Conservation (phyloP, 2,329 filamentous ascomycete genomes). For the Aspergillus puulaauensis region DNA sequence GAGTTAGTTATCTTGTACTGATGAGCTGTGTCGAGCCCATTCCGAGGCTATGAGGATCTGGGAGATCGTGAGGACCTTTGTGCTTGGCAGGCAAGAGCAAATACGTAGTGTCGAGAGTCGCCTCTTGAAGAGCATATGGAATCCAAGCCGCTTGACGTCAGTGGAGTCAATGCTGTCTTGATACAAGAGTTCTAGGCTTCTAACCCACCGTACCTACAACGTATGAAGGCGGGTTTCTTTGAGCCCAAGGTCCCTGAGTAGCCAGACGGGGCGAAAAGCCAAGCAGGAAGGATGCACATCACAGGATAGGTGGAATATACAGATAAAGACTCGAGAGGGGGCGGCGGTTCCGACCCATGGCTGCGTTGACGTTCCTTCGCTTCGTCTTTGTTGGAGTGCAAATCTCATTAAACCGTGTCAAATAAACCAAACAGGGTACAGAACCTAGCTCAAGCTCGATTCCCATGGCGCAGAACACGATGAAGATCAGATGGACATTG, state of each 20-base stretch:
- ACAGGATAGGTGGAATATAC: neutral
- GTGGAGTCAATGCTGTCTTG: neutral
- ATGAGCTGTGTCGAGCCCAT: too few relatives aligned
- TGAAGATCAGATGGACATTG: neutral
- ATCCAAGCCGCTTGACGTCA: too few relatives aligned
- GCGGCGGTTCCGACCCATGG: neutral
- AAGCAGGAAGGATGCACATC: neutral
- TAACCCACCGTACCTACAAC: neutral
- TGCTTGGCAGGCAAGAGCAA: too few relatives aligned
- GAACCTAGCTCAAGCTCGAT: neutral
- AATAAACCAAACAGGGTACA: neutral
- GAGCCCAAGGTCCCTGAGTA: neutral
- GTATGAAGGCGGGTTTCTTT: neutral
- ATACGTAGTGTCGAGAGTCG: too few relatives aligned
- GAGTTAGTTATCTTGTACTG: too few relatives aligned
- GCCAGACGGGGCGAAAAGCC: neutral
- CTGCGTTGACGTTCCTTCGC: neutral
- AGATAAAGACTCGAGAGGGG: neutral
- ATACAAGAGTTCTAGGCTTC: neutral
- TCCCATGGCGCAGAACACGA: neutral
- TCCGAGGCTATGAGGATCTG: too few relatives aligned
- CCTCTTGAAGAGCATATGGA: neutral
- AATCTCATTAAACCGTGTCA: neutral
- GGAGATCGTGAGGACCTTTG: too few relatives aligned
- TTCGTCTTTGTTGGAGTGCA: neutral